Evolutionary conservation across 2,329 filamentous ascomycete species (phyloP).

Genomic region (Setomelanomma holmii): DNA sequence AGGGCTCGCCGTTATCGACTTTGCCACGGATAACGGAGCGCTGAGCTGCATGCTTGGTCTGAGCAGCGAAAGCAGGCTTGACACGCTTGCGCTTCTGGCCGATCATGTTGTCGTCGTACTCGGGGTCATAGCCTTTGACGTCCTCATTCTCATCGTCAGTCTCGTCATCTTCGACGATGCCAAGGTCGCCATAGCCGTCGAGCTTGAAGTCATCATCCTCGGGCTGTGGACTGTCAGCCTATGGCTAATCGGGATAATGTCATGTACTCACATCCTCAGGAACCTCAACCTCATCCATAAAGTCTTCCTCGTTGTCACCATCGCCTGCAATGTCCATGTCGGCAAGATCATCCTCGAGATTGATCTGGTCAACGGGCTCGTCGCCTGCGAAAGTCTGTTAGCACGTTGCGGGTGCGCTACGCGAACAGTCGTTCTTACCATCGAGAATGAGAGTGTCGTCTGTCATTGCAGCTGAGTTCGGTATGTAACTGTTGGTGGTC

Average conservation of each 20-base stretch:
- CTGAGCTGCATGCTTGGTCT: constrained; percentile 1
- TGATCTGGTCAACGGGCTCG: constrained; percentile 9
- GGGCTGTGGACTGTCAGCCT: constrained; percentile 13
- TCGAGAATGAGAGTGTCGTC: constrained; percentile 20
- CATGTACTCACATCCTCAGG: constrained; percentile 10
- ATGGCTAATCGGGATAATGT: not conserved
- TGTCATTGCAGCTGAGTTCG: constrained; percentile 15
- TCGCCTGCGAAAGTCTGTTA: constrained; percentile 14
- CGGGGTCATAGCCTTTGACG: constrained; percentile 12
- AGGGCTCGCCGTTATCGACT: constrained; percentile 20
- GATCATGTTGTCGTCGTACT: constrained; percentile 8
- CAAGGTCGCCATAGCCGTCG: constrained; percentile 21
- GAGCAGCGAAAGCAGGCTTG: constrained; percentile 6
- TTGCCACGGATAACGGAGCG: constrained; percentile 17
- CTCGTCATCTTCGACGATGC: constrained; percentile 4
- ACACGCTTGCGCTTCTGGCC: constrained; percentile 27
- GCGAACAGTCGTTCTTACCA: constrained; percentile 10
- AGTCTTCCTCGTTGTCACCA: constrained; percentile 12
- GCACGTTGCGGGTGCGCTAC: not conserved
- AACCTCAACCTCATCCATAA: constrained; percentile 4
- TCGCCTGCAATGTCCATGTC: constrained; percentile 11
- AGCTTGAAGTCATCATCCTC: constrained; percentile 27
- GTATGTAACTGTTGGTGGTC: not conserved
- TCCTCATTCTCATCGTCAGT: constrained; percentile 10
- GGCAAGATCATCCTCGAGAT: constrained; percentile 7